Evolutionary conservation across 805 yeast species (phyloP), one percentile per base, ranked within the genome.

Genomic region (Schwanniomyces sp.): DNA sequence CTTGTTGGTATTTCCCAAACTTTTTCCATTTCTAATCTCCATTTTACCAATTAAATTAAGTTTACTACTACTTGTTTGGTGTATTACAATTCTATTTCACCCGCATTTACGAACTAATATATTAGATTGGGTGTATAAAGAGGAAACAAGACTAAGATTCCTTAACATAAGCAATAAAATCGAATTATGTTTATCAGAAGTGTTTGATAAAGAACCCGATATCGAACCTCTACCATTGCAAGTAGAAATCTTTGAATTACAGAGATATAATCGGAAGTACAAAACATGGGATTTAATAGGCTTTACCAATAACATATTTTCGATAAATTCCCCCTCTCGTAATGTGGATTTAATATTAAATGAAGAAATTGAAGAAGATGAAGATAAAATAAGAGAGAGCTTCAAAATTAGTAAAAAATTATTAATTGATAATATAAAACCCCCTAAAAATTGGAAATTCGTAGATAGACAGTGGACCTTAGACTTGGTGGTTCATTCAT

Each of bases 181-280:
- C 16, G 91, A 86, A 55, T 57, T 58, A 18, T 57, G 62, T 18
- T 48, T 70, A 16, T 45, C 61, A 50, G 49, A 41, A 25, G 47
- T 47, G 7, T 42, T 48, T 8, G 54, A 37, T 14, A 44, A 55
- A 11, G 54, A 51, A 17, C 47, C 50, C n/a, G 42, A 45, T 4
- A 47, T 50, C 18, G 51, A 44, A 25, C 45, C 66, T 28, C 57
- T 58, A 3, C 41, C 47, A 14, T 71, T 74, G 42, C 76, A 78
- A 51, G 81, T 85, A 14, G 89, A 85, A 57, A 77, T 86, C 1
- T 89, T 67, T 65, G 95, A 87, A 61, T 66, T 87, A 30, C 94
- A 87, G 53, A 67, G 67, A 51, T 71, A 79, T 52, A 74, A 77
- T 57, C 62, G 67, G 10, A 65, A 64, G 12, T 64, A 76, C 1